phyloP scores from a whole-genome alignment of 2,329 filamentous ascomycete genomes.

The Aspergillus neoniger region DNA sequence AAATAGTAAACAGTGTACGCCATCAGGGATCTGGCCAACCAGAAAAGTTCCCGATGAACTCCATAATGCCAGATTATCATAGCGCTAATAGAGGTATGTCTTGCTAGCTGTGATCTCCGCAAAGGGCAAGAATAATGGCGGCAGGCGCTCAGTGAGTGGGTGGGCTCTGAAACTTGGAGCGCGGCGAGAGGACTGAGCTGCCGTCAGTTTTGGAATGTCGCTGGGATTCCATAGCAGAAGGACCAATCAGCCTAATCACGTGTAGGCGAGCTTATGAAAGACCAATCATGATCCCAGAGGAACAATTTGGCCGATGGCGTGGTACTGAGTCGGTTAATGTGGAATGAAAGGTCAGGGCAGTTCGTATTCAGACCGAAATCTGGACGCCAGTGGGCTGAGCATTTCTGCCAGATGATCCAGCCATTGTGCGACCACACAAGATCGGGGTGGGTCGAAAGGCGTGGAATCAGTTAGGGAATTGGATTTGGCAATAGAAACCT shows the following conservation, averaged over 20 bases:
- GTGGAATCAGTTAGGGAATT: neutral
- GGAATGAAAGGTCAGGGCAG: constrained; percentile 1
- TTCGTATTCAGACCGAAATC: constrained; percentile 7
- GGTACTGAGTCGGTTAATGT: neutral
- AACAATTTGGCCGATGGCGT: neutral
- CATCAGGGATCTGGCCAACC: neutral
- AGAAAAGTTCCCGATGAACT: neutral
- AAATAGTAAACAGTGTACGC: neutral
- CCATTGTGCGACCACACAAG: constrained; percentile 1
- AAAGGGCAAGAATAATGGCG: neutral
- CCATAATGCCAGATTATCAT: neutral
- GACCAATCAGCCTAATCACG: neutral
- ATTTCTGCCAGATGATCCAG: constrained; percentile 6
- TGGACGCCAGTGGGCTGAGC: constrained; percentile 3
- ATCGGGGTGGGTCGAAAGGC: neutral
- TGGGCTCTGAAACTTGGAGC: neutral
- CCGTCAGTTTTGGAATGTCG: constrained; percentile 3
- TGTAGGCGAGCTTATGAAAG: neutral
- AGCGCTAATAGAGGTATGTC: neutral
- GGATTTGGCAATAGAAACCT: neutral
- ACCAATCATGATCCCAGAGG: neutral
- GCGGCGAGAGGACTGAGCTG: constrained; percentile 4
- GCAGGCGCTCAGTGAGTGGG: neutral
- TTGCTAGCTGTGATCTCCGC: neutral
- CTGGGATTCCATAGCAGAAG: neutral